Evolutionary conservation across 805 yeast species (phyloP).

Genomic region (Candida anglica): DNA sequence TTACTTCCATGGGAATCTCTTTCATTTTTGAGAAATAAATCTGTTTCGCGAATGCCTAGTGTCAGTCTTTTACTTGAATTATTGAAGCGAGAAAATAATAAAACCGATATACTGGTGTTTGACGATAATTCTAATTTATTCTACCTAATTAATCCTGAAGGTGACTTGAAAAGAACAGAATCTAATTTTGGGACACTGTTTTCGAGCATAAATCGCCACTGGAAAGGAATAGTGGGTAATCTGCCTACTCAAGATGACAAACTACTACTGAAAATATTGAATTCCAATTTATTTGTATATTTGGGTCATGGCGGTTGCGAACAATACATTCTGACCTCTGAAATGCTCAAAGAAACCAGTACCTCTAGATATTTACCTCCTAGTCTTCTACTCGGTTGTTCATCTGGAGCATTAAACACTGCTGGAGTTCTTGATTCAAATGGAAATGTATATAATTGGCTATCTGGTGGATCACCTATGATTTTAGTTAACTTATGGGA

Average conservation of each 20-base stretch:
- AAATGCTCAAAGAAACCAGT: constrained; percentile 30
- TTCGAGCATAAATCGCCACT: constrained; percentile 22
- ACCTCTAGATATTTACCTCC: constrained; percentile 43
- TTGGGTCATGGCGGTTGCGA: constrained; percentile 98
- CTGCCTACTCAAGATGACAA: constrained; percentile 54
- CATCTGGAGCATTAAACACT: constrained; percentile 66
- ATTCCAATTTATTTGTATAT: constrained; percentile 56
- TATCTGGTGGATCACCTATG: constrained; percentile 79
- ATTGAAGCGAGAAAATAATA: constrained; percentile 15
- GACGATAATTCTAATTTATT: neutral
- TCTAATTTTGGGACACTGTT: constrained; percentile 47
- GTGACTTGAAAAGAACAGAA: constrained; percentile 71
- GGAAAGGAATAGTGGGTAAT: constrained; percentile 52
- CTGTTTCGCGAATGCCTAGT: constrained; percentile 79
- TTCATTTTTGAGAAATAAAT: constrained; percentile 45
- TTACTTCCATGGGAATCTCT: constrained; percentile 89
- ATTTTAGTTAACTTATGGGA: constrained; percentile 90
- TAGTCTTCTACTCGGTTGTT: constrained; percentile 77
- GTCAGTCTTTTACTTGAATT: constrained; percentile 35
- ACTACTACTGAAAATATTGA: constrained; percentile 39
- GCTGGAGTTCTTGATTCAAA: constrained; percentile 64
- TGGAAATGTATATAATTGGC: constrained; percentile 74
- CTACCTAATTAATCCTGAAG: constrained; percentile 77
- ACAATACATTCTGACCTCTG: constrained; percentile 59
- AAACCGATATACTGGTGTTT: constrained; percentile 3